Conservation (phyloP, 2,329 filamentous ascomycete genomes). For the Fusarium dimerum region DNA sequence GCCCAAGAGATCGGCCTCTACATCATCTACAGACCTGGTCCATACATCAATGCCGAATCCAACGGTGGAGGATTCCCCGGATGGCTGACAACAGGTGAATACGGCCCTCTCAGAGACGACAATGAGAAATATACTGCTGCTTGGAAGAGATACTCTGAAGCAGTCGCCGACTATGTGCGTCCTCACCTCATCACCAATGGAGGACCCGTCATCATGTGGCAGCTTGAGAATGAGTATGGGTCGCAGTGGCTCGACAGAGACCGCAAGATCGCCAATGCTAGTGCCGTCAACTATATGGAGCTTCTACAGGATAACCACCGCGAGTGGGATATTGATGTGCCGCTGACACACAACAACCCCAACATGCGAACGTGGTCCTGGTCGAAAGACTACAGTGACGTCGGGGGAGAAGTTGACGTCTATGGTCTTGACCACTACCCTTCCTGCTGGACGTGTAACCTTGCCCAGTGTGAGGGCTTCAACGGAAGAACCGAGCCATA, state of each 20-base stretch:
- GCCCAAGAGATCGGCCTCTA: constrained; percentile 49
- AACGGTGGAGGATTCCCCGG: constrained; percentile 63
- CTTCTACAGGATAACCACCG: constrained; percentile 53
- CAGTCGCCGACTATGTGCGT: constrained; percentile 50
- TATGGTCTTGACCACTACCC: constrained; percentile 54
- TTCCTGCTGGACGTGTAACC: constrained; percentile 64
- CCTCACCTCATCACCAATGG: constrained; percentile 58
- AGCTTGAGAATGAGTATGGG: constrained; percentile 57
- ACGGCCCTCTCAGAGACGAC: constrained; percentile 54
- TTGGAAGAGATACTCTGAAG: constrained; percentile 54
- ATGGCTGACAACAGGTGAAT: constrained; percentile 63
- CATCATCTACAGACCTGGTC: constrained; percentile 53
- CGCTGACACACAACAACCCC: constrained; percentile 59
- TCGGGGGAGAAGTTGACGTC: constrained; percentile 57
- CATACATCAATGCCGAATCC: constrained; percentile 65
- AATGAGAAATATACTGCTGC: constrained; percentile 53
- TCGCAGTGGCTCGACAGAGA: constrained; percentile 44
- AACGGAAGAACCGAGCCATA: constrained; percentile 62
- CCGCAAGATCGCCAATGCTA: constrained; percentile 47
- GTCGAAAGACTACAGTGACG: constrained; percentile 59
- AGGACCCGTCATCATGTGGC: constrained; percentile 56
- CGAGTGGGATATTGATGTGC: constrained; percentile 59
- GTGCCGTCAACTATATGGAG: constrained; percentile 58
- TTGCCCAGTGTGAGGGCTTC: constrained; percentile 59
- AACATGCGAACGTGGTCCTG: constrained; percentile 55